A percentile compares a stretch with the other conserved stretches of the same genome.
phyloP scores from a whole-genome alignment of 352 stramenopile genomes.

The Peronospora destructor region DNA sequence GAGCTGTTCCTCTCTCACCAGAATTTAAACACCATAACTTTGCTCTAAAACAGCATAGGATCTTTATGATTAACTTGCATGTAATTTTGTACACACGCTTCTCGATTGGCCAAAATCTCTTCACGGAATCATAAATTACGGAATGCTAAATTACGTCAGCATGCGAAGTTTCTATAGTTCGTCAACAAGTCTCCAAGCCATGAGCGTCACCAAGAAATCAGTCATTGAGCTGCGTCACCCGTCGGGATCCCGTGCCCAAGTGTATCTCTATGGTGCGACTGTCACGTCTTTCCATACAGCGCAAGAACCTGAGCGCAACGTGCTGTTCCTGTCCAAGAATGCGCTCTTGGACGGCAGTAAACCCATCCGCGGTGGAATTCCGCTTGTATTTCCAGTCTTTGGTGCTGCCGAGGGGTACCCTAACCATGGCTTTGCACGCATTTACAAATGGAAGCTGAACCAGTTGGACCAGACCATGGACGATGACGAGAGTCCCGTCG shows the following conservation, averaged over 20 bases:
- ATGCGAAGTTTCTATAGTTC: too few species aligned
- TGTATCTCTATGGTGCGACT: constrained; percentile 90
- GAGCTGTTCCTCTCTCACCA: too few species aligned
- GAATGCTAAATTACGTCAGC: too few species aligned
- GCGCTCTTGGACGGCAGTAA: constrained; percentile 89
- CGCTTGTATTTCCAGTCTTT: constrained; percentile 96
- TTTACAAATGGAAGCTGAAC: constrained; percentile 53
- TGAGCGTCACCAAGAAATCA: constrained; percentile 22
- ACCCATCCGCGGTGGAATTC: constrained; percentile 92
- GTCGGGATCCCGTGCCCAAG: constrained; percentile 58
- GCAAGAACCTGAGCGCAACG: constrained; percentile 65
- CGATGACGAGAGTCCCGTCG: constrained; percentile 36
- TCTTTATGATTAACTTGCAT: too few species aligned
- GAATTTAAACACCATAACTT: too few species aligned
- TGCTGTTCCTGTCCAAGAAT: constrained; percentile 90
- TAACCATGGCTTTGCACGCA: constrained; percentile 92
- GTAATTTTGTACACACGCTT: too few species aligned
- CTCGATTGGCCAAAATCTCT: too few species aligned
- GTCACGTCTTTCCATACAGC: constrained; percentile 82
- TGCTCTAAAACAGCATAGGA: too few species aligned
- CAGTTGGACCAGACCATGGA: constrained; percentile 37
- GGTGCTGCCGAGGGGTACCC: constrained; percentile 79
- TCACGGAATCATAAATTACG: too few species aligned
- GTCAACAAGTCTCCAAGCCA: background rate
- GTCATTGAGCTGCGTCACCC: constrained; percentile 52